Percentiles rank a stretch among this genome's conserved stretches.
phyloP scores from a whole-genome alignment of 495 filamentous ascomycete genomes.

The Hypomontagnella submonticulosa region DNA sequence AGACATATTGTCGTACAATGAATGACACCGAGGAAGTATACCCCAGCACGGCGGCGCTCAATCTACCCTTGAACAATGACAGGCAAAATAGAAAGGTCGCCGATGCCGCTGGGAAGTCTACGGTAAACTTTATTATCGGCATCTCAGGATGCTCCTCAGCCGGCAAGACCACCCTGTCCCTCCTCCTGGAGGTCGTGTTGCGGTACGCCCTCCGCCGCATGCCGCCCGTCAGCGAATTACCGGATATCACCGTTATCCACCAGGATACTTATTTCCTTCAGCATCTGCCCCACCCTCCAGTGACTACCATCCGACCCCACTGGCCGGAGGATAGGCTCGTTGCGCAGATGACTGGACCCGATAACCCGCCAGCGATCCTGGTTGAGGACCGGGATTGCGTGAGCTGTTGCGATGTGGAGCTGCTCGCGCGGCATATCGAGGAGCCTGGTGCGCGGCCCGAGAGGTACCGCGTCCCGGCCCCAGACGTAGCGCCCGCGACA shows the following conservation, averaged over 20 bases:
- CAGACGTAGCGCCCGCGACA: neutral
- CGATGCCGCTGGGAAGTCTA: neutral
- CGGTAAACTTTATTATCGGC: slow-evolving; percentile 17
- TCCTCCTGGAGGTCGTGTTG: slow-evolving; percentile 14
- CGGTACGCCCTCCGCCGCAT: slow-evolving; percentile 1
- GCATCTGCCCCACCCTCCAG: neutral
- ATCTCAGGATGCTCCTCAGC: slow-evolving; percentile 15
- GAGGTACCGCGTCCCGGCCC: too few relatives aligned
- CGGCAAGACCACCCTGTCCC: slow-evolving; percentile 19
- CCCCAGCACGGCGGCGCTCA: too few relatives aligned
- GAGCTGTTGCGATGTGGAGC: slow-evolving; percentile 6
- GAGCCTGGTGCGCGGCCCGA: neutral
- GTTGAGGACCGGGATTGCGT: slow-evolving; percentile 18
- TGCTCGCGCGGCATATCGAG: slow-evolving; percentile 7
- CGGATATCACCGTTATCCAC: slow-evolving; percentile 14
- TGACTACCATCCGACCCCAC: neutral
- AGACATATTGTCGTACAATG: too few relatives aligned
- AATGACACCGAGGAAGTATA: too few relatives aligned
- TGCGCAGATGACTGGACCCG: slow-evolving; percentile 1
- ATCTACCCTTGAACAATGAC: too few relatives aligned
- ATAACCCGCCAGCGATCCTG: neutral
- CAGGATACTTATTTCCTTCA: slow-evolving; percentile 17
- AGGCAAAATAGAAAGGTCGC: neutral
- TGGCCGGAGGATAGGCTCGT: slow-evolving; percentile 9
- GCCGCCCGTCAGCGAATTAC: neutral